Base-by-base conservation (phyloP, 2,329 filamentous ascomycete species). In the Cadophora malorum region DNA sequence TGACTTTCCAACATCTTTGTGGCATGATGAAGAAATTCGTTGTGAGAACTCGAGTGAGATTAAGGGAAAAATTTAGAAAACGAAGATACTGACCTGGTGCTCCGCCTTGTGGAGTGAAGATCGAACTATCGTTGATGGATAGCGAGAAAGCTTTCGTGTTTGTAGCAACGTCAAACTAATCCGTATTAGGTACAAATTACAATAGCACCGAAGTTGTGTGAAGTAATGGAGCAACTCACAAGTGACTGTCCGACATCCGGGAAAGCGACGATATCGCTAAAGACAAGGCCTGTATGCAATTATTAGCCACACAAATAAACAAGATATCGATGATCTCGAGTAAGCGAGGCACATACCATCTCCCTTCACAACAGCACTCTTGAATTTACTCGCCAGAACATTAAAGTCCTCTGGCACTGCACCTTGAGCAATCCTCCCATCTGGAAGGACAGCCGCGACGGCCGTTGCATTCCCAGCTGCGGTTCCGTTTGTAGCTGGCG, bases 41-140 rank as follows among this genome's bases (percentile, higher is more conserved):
- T n/a, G n/a, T n/a, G n/a, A n/a, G n/a, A n/a, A n/a, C n/a, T n/a
- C n/a, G n/a, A n/a, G n/a, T n/a, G n/a, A n/a, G n/a, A n/a, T n/a
- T n/a, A n/a, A n/a, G n/a, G n/a, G n/a, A n/a, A n/a, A n/a, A n/a
- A n/a, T n/a, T n/a, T n/a, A n/a, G n/a, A n/a, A n/a, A n/a, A 49
- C 4, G 12, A 21, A 19, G 9, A 21, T 49, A 7, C 45, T 49
- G n/a, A 49, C 45, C 45, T 49, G 81, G 76, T 70, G 82, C 81
- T 73, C 81, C 74, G 28, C 77, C 73, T 73, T 78, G 78, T 35
- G 81, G 81, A 28, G 79, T 78, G 77, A 89, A 89, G 77, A 89
- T 87, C 71, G 85, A 86, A 70, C 82, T 74, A 76, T 89, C 86
- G 67, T 76, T 82, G 75, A 89, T 83, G 50, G 84, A 87, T 6